A percentile compares a stretch with the other conserved stretches of the same genome.
phyloP scores from a whole-genome alignment of 2,329 filamentous ascomycete species.

The Pyricularia pennisetigena region DNA sequence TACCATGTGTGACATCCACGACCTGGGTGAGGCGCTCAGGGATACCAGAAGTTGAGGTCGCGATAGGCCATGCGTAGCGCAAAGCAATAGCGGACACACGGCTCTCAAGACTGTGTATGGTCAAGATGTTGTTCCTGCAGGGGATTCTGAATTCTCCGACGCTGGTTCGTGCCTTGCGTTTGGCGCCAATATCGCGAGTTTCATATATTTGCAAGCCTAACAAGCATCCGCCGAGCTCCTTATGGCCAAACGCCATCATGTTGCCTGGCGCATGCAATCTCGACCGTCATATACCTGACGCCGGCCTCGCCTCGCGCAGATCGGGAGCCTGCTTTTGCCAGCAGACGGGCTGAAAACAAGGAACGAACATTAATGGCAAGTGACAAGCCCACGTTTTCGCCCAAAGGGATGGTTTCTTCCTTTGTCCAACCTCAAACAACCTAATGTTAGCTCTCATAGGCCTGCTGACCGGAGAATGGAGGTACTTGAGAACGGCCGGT shows the following conservation, averaged over 20 bases:
- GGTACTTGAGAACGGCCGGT: not conserved
- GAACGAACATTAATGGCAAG: not conserved
- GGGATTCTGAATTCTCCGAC: not conserved
- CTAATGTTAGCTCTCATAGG: not conserved
- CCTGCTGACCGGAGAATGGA: not conserved
- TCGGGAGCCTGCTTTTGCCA: not conserved
- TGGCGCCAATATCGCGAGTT: not conserved
- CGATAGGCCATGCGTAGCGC: not conserved
- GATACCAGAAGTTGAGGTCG: not conserved
- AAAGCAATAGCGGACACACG: not conserved
- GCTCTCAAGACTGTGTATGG: not conserved
- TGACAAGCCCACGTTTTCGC: not conserved
- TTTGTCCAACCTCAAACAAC: not conserved
- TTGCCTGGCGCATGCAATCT: not conserved
- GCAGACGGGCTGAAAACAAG: not conserved
- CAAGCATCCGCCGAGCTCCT: not conserved
- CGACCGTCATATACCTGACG: not conserved
- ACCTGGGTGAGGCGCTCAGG: not conserved
- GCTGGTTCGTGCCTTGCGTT: not conserved
- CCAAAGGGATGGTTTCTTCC: not conserved
- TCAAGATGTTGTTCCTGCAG: not conserved
- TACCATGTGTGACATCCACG: not conserved
- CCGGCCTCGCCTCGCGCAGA: not conserved
- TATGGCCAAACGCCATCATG: not conserved
- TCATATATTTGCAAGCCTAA: not conserved